Evolutionary conservation across 768 basidiomycete genomes (phyloP), one percentile per base, ranked within the genome.

Genomic region (Rhodotorula toruloides): DNA sequence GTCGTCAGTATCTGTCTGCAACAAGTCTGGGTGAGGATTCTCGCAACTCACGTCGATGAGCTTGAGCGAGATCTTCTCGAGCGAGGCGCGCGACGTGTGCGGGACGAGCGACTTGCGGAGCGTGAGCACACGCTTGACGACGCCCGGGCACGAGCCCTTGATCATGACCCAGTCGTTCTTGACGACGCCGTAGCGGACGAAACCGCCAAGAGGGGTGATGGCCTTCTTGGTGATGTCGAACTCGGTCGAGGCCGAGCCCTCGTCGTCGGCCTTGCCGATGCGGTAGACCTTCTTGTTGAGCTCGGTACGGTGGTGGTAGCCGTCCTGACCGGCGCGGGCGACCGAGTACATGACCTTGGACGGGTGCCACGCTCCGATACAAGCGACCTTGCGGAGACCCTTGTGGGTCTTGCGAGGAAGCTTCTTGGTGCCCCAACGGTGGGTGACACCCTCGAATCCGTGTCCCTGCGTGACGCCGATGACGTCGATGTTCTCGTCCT

Each of bases 331-430:
- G 74, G 96, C 93, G 84, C 96, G 93, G 68, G 93, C 96, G 75
- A 99, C 96, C n/a, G 92, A 93, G 86, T 91, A 98, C 94, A 98
- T 98, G 85, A 99, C 96, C 82, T 94, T 96, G 76, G 87, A 88
- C 78, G 91, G 92, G 84, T 94, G 91, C 91, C 91, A 94, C 78
- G 91, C 92, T 81, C 91, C 91, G 74, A 93, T 92, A 84, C 91
- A 94, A 77, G 94, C 94, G 71, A 99, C 96, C 83, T 99, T 98
- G 79, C 94, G 89, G 76, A 98, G 90, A 89, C 96, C 96, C 81
- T 96, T 93, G 85, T 99, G 96, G 60, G 96, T 98, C 84, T 98
- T 98, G 75, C 93, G 84, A 65, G 93, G 93, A 62, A 98, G 85
- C 82, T 94, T 93, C 86, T 92, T 97, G 78, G 91, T 93, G 72